A percentile compares a stretch with the other conserved stretches of the same genome.
Evolutionary conservation across 352 stramenopile genomes (phyloP).

Genomic region (Thalassiosira ordinaria): DNA sequence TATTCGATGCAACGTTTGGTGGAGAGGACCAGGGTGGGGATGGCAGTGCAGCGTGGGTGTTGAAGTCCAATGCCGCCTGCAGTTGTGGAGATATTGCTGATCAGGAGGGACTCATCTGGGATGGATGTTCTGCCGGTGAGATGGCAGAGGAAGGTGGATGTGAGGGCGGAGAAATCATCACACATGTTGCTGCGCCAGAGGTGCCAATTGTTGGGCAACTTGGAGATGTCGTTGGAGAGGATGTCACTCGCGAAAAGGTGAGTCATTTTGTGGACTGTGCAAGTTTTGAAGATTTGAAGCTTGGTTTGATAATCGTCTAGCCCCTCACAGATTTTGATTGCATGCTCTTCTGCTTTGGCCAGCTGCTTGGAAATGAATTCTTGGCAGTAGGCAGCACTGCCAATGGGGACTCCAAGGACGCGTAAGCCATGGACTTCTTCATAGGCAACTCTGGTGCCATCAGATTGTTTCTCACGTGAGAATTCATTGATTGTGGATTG

Average conservation of each 20-base stretch:
- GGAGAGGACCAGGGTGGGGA: slow-evolving; percentile 18
- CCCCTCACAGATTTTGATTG: background rate
- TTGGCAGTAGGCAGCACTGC: slow-evolving; percentile 4
- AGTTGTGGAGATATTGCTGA: slow-evolving; percentile 15
- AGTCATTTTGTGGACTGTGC: slow-evolving; percentile 27
- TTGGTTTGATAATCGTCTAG: slow-evolving; percentile 3
- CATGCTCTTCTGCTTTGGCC: background rate
- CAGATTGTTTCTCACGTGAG: too few species aligned
- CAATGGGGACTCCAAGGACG: slow-evolving; percentile 27
- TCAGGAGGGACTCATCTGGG: slow-evolving; percentile 11
- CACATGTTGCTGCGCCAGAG: slow-evolving; percentile 9
- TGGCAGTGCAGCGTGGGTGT: slow-evolving; percentile 18
- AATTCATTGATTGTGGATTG: background rate
- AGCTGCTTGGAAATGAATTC: slow-evolving; percentile 6
- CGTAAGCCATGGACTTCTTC: background rate
- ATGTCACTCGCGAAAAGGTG: too few species aligned
- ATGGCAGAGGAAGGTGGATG: background rate
- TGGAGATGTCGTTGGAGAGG: too few species aligned
- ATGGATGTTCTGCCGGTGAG: background rate
- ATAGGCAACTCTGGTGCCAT: background rate
- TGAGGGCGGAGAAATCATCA: background rate
- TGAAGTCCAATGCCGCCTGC: slow-evolving; percentile 24
- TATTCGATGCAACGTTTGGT: slow-evolving; percentile 5
- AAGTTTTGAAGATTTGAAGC: slow-evolving; percentile 20
- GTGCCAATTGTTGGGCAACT: slow-evolving; percentile 18